A percentile compares a stretch with the other conserved stretches of the same genome.
Conservation (phyloP, 129 eudicot species). For the Lonicera japonica region DNA sequence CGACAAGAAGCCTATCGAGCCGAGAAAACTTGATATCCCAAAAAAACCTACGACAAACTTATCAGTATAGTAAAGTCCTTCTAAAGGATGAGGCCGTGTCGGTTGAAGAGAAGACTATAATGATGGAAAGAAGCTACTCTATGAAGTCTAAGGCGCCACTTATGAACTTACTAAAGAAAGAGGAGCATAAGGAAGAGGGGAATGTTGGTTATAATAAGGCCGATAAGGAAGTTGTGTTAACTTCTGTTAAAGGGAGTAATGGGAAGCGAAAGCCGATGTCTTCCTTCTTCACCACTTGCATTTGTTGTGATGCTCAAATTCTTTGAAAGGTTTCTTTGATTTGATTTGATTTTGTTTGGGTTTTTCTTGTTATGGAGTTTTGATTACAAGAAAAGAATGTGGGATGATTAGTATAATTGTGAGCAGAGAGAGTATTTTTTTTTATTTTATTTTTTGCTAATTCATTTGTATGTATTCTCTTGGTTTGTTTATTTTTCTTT, state of each 20-base stretch:
- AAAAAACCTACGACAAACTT: neutral
- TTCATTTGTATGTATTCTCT: neutral
- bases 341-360: neutral
- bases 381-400: neutral
- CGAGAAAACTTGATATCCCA: conserved; percentile 16
- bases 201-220: neutral
- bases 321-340: conserved; percentile 7
- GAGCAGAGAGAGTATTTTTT: neutral
- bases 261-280: conserved; percentile 26
- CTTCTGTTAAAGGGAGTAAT: conserved; percentile 18
- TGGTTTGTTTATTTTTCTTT: neutral
- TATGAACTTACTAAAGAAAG: conserved; percentile 16
- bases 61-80: conserved; percentile 6
- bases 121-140: conserved; percentile 43
- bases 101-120: conserved; percentile 39
- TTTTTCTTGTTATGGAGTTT: neutral
- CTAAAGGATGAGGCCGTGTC: conserved; percentile 11
- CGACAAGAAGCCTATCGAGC: conserved; percentile 29
- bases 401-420: neutral
- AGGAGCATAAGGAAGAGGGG: conserved; percentile 10
- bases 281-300: conserved; percentile 33
- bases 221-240: conserved; percentile 5
- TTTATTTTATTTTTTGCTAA: conserved; percentile 3
- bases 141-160: conserved; percentile 22
- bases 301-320: conserved; percentile 32